Conservation (phyloP, 192 early-diverging fungal species). For the Umbelopsis sp. region DNA sequence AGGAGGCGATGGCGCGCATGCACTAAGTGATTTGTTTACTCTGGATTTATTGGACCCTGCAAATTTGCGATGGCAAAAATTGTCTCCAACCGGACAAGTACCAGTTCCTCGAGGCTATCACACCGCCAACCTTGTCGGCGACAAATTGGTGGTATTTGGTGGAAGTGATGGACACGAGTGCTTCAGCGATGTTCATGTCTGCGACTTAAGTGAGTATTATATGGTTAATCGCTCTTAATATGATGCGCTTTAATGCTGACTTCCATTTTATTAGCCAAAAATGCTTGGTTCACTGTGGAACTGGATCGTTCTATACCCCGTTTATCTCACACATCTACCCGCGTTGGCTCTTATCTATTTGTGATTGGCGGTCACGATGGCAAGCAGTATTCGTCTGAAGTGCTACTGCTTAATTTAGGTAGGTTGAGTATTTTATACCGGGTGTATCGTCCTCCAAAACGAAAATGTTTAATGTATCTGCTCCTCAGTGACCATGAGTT, state of each 20-base stretch:
- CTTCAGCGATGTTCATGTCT: conserved; percentile 63
- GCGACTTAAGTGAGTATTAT: conserved; percentile 49
- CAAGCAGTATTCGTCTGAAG: conserved; percentile 71
- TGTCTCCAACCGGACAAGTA: conserved; percentile 58
- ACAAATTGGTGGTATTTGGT: conserved; percentile 80
- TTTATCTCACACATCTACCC: conserved; percentile 78
- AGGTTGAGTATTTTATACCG: no score
- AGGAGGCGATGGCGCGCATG: conserved; percentile 87
- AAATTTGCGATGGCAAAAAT: conserved; percentile 52
- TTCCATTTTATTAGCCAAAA: conserved; percentile 3
- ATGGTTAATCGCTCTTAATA: background rate
- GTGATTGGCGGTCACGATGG: conserved; percentile 89
- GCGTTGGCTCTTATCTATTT: conserved; percentile 86
- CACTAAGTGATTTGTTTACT: conserved; percentile 75
- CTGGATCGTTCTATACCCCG: conserved; percentile 66
- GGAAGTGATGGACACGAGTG: conserved; percentile 85
- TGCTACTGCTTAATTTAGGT: conserved; percentile 79
- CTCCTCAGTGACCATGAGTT: conserved; percentile 67
- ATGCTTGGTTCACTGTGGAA: conserved; percentile 63
- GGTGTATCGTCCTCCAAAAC: no score
- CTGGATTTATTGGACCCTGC: conserved; percentile 49
- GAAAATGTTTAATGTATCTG: background rate
- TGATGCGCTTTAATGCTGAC: background rate
- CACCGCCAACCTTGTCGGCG: conserved; percentile 75
- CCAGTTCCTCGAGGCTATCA: conserved; percentile 85